A percentile compares a stretch with the other conserved stretches of the same genome.
phyloP scores from a whole-genome alignment of 1,284 basidiomycete genomes.

The Paramarasmius palmivorus region DNA sequence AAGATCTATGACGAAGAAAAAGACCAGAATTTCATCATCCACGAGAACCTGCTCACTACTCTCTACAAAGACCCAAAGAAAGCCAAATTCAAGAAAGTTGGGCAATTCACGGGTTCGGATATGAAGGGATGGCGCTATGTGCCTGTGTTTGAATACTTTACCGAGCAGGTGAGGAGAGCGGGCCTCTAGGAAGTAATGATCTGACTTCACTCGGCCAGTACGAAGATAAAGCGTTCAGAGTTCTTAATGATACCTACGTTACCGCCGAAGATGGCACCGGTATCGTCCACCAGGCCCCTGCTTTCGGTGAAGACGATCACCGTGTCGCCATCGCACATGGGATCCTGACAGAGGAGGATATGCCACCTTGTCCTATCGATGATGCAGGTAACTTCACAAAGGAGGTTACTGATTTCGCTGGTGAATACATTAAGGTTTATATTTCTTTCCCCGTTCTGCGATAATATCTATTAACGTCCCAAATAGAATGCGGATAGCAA shows the following conservation, averaged over 20 bases:
- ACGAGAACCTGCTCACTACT: conserved; percentile 85
- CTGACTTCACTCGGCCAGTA: conserved; percentile 51
- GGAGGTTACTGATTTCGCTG: conserved; percentile 89
- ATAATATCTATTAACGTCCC: not conserved
- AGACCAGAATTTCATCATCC: conserved; percentile 90
- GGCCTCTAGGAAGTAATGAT: not conserved
- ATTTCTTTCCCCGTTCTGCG: not conserved
- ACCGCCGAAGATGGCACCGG: conserved; percentile 94
- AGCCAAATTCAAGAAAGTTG: conserved; percentile 93
- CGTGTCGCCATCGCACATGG: conserved; percentile 87
- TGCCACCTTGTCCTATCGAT: conserved; percentile 96
- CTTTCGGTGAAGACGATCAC: conserved; percentile 99
- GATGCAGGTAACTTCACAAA: conserved; percentile 87
- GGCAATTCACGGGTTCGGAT: conserved; percentile 85
- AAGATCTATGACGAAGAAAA: conserved; percentile 95
- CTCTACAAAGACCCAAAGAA: conserved; percentile 98
- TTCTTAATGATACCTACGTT: conserved; percentile 92
- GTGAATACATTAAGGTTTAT: conserved; percentile 86
- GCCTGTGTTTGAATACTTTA: conserved; percentile 97
- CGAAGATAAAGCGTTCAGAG: conserved; percentile 90
- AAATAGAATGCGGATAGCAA: conserved; percentile 94
- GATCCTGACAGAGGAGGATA: conserved; percentile 81
- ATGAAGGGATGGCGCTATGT: conserved; percentile 96
- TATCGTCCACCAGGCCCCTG: conserved; percentile 98
- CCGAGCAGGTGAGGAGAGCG: conserved; percentile 68